Evolutionary conservation across 2,329 filamentous ascomycete genomes (phyloP).

Genomic region (Aspergillus sp.): DNA sequence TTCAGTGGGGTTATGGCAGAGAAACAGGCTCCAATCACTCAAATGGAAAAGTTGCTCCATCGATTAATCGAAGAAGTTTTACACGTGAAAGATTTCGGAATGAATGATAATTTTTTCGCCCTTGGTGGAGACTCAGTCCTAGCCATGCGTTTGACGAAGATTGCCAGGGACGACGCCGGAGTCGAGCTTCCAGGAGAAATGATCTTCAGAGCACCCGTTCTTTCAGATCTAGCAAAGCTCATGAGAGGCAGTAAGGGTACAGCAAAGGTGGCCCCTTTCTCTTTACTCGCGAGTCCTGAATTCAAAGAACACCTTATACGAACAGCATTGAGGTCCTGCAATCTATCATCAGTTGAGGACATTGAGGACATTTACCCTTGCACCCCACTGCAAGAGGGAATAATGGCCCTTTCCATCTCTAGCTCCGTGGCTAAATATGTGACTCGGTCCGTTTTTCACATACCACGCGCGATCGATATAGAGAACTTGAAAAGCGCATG

Average conservation of each 20-base stretch:
- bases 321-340: not conserved
- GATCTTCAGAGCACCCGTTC: not conserved
- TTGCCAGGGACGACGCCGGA: not conserved
- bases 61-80: not conserved
- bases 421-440: not conserved
- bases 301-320: not conserved
- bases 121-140: slow-evolving; percentile 31
- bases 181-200: not conserved
- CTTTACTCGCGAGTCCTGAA: not conserved
- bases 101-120: slow-evolving; percentile 29
- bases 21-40: not conserved
- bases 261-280: not conserved
- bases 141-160: slow-evolving; percentile 18
- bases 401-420: not conserved
- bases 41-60: not conserved
- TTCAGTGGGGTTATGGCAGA: not conserved
- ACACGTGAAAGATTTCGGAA: not conserved
- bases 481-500: not conserved
- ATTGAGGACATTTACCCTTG: not conserved
- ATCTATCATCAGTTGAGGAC: not conserved
- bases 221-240: not conserved
- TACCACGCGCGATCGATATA: not conserved
- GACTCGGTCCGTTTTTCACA: not conserved
- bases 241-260: not conserved
- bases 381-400: not conserved